A percentile compares a stretch with the other conserved stretches of the same genome.
phyloP scores from a whole-genome alignment of 441 rosid genomes.

The Populus trichocarpa region DNA sequence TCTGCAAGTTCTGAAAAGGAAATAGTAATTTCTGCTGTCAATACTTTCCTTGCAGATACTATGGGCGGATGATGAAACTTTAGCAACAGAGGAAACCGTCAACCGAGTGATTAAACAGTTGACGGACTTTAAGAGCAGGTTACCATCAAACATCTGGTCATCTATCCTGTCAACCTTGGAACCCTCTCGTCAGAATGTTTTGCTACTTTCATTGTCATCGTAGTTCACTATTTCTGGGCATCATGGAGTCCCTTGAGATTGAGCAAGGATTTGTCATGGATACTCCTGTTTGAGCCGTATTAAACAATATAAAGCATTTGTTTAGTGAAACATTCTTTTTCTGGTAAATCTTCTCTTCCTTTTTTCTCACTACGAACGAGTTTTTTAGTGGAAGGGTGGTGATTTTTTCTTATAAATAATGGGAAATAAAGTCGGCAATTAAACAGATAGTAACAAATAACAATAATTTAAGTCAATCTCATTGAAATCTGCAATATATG shows the following conservation, averaged over 20 bases:
- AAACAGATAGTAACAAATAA: no score
- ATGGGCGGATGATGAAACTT: constrained; percentile 32
- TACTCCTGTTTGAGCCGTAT: no score
- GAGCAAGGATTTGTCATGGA: neutral
- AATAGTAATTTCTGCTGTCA: no score
- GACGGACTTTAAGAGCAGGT: constrained; percentile 51
- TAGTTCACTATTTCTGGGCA: constrained; percentile 10
- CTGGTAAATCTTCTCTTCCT: neutral
- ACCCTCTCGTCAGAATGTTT: constrained; percentile 32
- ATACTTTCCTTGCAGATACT: constrained; percentile 26
- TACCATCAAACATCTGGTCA: constrained; percentile 49
- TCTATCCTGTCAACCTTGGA: constrained; percentile 54
- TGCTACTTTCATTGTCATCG: constrained; percentile 42
- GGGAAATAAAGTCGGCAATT: no score
- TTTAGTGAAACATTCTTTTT: neutral
- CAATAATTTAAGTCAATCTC: no score
- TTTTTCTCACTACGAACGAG: no score
- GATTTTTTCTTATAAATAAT: no score
- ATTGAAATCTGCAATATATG: no score
- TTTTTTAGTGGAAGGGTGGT: no score
- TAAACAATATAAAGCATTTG: no score
- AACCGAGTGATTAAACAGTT: constrained; percentile 46
- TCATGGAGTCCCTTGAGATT: neutral
- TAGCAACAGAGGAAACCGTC: constrained; percentile 51
- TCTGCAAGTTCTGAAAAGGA: no score